These are phyloP conservation scores for Penicillium canescens DNA, from an alignment of 495 filamentous ascomycete species.

Conservation along the genomic window DNA sequence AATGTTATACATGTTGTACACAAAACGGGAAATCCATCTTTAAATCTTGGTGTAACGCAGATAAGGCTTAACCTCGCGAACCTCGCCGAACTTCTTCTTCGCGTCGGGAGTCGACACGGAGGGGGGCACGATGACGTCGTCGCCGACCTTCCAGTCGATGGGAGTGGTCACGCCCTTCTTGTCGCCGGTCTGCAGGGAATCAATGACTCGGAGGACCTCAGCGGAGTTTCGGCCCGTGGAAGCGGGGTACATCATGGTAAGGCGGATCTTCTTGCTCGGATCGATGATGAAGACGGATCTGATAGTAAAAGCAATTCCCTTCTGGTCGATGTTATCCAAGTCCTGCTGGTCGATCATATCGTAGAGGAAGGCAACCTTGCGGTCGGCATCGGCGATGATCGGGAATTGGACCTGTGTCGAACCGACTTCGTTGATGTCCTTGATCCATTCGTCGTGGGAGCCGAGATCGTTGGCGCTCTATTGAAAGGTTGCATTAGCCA, in stretches of 20 bases:
- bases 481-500: conserved; percentile 44
- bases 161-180: conserved; percentile 93
- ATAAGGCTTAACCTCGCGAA: conserved; percentile 94
- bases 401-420: conserved; percentile 83
- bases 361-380: conserved; percentile 87
- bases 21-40: neutral
- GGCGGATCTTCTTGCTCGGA: conserved; percentile 96
- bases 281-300: conserved; percentile 99
- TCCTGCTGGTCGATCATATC: conserved; percentile 95
- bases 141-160: conserved; percentile 86
- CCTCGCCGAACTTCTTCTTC: conserved; percentile 85
- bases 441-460: conserved; percentile 74
- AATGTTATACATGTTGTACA: conserved; percentile 2
- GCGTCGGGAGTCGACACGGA: conserved; percentile 83
- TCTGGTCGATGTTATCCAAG: conserved; percentile 84
- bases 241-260: conserved; percentile 94
- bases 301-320: conserved; percentile 98
- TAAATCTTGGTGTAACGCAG: conserved; percentile 29
- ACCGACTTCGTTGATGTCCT: conserved; percentile 93
- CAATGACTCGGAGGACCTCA: conserved; percentile 92
- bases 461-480: conserved; percentile 51
- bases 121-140: conserved; percentile 96
- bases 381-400: conserved; percentile 95
- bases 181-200: conserved; percentile 96
- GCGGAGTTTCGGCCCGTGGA: conserved; percentile 96